Conservation (phyloP, 2,329 filamentous ascomycete genomes). For the Phaeomoniella chlamydospora region DNA sequence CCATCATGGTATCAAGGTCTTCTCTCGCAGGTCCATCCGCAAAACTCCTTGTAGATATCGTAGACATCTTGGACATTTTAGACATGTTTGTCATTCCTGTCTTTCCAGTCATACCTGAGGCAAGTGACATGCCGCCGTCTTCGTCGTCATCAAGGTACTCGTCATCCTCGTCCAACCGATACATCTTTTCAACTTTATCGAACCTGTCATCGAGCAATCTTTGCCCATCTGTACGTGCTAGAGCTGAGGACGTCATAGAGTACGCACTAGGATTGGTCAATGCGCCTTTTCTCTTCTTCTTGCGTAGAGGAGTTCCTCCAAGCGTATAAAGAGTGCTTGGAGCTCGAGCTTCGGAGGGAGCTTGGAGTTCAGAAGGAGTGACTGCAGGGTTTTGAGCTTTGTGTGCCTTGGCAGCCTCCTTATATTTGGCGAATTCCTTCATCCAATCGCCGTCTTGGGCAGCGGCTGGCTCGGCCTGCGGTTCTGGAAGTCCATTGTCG, state of each 20-base stretch:
- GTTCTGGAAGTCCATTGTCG: neutral
- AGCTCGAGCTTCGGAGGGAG: slow-evolving; percentile 18
- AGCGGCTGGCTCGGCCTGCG: slow-evolving; percentile 9
- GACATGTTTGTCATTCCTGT: slow-evolving; percentile 32
- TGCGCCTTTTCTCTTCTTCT: slow-evolving; percentile 92
- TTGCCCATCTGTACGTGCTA: slow-evolving; percentile 77
- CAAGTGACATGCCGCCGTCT: slow-evolving; percentile 35
- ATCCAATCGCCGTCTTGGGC: slow-evolving; percentile 74
- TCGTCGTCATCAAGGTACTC: slow-evolving; percentile 34
- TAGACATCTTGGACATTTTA: slow-evolving; percentile 48
- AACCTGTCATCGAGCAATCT: slow-evolving; percentile 78
- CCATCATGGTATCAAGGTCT: slow-evolving; percentile 83
- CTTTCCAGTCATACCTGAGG: slow-evolving; percentile 24
- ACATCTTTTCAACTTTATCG: slow-evolving; percentile 77
- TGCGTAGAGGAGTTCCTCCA: slow-evolving; percentile 49
- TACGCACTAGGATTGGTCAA: slow-evolving; percentile 76
- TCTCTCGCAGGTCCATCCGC: slow-evolving; percentile 43
- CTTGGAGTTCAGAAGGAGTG: slow-evolving; percentile 16
- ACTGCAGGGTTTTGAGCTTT: slow-evolving; percentile 18
- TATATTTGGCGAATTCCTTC: slow-evolving; percentile 86
- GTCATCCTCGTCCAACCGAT: slow-evolving; percentile 46
- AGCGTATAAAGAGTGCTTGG: slow-evolving; percentile 37
- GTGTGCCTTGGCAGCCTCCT: slow-evolving; percentile 49
- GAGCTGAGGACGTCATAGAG: slow-evolving; percentile 80
- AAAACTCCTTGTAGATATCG: slow-evolving; percentile 39